These are phyloP conservation scores for Trichosporon coremiiforme DNA, from an alignment of 1,284 basidiomycete genomes.

Conservation along the genomic window DNA sequence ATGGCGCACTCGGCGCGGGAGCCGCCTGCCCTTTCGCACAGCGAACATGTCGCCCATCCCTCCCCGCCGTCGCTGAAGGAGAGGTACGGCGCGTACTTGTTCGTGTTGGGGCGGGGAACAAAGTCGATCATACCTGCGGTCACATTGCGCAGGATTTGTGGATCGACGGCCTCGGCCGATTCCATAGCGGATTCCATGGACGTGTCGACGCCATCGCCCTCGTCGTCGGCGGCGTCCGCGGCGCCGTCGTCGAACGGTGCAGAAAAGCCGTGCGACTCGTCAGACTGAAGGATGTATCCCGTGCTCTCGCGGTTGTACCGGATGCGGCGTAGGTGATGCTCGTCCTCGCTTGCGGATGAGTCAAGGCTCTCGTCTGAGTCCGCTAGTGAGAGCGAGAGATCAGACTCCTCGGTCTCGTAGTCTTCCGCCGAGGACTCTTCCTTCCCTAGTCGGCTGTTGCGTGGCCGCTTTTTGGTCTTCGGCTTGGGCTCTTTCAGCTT, in stretches of 20 bases:
- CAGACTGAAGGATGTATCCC: neutral
- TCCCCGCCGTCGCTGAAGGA: constrained; percentile 5
- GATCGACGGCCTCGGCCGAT: constrained; percentile 15
- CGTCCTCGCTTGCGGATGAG: neutral
- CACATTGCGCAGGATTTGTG: constrained; percentile 10
- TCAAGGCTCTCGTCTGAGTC: constrained; percentile 5
- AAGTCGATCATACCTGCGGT: neutral
- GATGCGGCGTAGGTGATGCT: neutral
- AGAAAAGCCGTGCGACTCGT: neutral
- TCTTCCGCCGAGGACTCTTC: constrained; percentile 6
- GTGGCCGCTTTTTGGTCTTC: neutral
- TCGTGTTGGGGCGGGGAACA: neutral
- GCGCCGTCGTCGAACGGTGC: neutral
- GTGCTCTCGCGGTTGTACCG: constrained; percentile 12
- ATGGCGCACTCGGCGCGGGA: constrained; percentile 17
- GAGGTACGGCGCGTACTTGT: constrained; percentile 14
- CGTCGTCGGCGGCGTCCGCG: neutral
- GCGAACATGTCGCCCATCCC: neutral
- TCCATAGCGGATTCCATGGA: neutral
- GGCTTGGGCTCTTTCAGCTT: neutral
- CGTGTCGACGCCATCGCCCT: neutral
- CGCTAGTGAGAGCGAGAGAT: neutral
- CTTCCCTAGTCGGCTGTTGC: neutral
- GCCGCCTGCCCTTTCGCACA: constrained; percentile 14
- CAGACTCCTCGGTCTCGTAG: constrained; percentile 6